Base-by-base conservation (phyloP, 305 asterid species). In the Plantago lanceolata region DNA sequence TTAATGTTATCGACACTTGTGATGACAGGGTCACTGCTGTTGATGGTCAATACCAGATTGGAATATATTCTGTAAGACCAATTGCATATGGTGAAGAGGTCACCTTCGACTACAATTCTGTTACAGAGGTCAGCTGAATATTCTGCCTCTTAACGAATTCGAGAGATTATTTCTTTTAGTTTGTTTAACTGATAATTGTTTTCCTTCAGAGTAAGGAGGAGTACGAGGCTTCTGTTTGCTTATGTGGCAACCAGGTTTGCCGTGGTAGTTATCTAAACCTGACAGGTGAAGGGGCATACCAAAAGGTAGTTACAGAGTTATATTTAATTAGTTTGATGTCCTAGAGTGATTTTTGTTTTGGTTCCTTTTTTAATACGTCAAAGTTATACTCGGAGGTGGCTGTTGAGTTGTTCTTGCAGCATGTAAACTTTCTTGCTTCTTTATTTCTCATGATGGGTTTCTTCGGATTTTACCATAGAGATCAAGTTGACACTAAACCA, bases 181-280 rank as follows among this genome's bases (percentile, higher is more conserved):
- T 54, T 19, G 48, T 69, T 72, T 48, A 21, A 76, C 52, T 40
- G 47, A 75, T 65, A 50, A 28, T 71, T 67, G 51, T 57, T 66
- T 75, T 65, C 55, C 76, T 80, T 69, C 93, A 94, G 99, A 94
- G 99, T 68, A 94, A 94, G 82, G 96, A 94, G 80, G 99, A 94
- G 80, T 86, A 86, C 67, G 99, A 94, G 79, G 99, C 97, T 67
- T 90, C 99, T 58, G 99, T 94, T 65, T 94, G 99, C 66, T 75
- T 94, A 71, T 94, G 99, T 24, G 99, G 99, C 73, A 88, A 88
- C 82, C 96, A 88, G 76, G 97, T 88, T 62, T 94, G 99, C 82
- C 96, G 99, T 65, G 99, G 99, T 47, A 94, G 99, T 77, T 94
- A 84, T 70, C 86, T 94, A 65, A 88, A 94, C 77, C 82, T 94